Conservation (phyloP, 1,284 basidiomycete genomes). For the Austroboletus rostrupii region DNA sequence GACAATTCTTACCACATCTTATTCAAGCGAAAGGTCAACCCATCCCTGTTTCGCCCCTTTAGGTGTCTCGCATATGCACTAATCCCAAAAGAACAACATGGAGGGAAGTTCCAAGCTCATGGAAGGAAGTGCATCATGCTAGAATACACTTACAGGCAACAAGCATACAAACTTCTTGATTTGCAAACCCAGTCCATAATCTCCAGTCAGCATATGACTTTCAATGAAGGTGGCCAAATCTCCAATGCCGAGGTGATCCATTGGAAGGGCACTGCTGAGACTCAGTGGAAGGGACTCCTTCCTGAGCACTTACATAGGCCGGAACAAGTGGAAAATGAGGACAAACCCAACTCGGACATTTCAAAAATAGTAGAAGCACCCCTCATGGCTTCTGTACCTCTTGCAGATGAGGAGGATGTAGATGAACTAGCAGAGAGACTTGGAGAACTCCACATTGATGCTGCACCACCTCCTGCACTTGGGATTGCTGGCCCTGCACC, state of each 20-base stretch:
- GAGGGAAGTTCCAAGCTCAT: not conserved
- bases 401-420: too few species aligned
- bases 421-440: too few species aligned
- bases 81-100: slow-evolving; percentile 1
- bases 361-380: too few species aligned
- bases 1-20: not conserved
- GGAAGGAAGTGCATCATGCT: not conserved
- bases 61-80: not conserved
- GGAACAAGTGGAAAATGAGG: too few species aligned
- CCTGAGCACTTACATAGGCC: too few species aligned
- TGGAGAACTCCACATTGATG: too few species aligned
- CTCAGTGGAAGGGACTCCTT: too few species aligned
- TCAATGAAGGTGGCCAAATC: not conserved
- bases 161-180: not conserved
- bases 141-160: not conserved
- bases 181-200: not conserved
- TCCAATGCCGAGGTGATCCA: not conserved
- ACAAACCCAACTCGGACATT: too few species aligned
- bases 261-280: not conserved
- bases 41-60: not conserved
- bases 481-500: too few species aligned
- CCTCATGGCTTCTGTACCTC: too few species aligned
- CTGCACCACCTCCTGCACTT: too few species aligned
- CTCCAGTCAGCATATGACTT: not conserved
- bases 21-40: not conserved